These are phyloP conservation scores for Yamadazyma nakazawae DNA, from an alignment of 805 yeast species.

Conservation along the genomic window DNA sequence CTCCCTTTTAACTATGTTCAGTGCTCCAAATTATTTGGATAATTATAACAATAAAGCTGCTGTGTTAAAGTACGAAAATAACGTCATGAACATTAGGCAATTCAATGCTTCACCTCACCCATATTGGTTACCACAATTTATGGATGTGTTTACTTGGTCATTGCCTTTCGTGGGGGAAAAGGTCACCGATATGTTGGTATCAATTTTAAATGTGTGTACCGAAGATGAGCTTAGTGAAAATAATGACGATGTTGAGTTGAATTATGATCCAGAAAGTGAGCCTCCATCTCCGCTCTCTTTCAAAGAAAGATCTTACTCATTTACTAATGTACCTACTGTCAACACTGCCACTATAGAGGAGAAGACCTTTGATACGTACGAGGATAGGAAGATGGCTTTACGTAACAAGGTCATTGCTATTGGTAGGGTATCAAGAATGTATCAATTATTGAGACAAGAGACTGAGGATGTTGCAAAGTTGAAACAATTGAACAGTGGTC, in stretches of 20 bases:
- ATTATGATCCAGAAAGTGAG: conserved; percentile 12
- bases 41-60: conserved; percentile 95
- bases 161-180: conserved; percentile 96
- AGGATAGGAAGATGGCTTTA: conserved; percentile 48
- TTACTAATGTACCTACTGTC: conserved; percentile 5
- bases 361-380: conserved; percentile 17
- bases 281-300: conserved; percentile 17
- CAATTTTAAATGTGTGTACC: conserved; percentile 88
- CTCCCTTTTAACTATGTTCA: conserved; percentile 81
- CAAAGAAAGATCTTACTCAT: conserved; percentile 6
- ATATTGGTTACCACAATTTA: conserved; percentile 92
- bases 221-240: conserved; percentile 89
- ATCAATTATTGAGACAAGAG: conserved; percentile 81
- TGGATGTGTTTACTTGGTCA: conserved; percentile 98
- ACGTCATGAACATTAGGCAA: conserved; percentile 93
- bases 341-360: background rate
- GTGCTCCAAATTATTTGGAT: conserved; percentile 94
- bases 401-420: conserved; percentile 90
- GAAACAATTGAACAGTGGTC: conserved; percentile 70
- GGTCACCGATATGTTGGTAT: conserved; percentile 87
- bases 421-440: conserved; percentile 94
- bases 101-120: conserved; percentile 94
- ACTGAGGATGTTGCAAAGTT: conserved; percentile 80
- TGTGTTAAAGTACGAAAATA: conserved; percentile 82
- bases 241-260: conserved; percentile 45